Percentiles rank a stretch among this genome's conserved stretches.
phyloP scores from a whole-genome alignment of 768 basidiomycete species.

The Suillus subalutaceus region DNA sequence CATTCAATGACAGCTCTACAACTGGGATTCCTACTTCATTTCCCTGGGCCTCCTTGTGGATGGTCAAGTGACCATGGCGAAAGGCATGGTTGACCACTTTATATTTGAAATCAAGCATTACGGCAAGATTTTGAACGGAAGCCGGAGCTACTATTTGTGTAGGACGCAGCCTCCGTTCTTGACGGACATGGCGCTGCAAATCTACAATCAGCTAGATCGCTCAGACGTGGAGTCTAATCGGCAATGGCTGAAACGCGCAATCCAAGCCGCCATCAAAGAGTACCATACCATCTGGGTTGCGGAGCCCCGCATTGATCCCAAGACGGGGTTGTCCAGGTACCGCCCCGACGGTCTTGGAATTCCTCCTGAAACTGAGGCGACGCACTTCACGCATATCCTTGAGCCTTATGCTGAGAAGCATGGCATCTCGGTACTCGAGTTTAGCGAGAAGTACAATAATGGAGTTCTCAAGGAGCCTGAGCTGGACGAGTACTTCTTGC shows the following conservation, averaged over 20 bases:
- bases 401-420: constrained; percentile 94
- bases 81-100: constrained; percentile 98
- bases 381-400: constrained; percentile 96
- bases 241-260: constrained; percentile 91
- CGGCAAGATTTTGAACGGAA: constrained; percentile 95
- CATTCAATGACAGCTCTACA: constrained; percentile 65
- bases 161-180: constrained; percentile 98
- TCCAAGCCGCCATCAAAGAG: constrained; percentile 97
- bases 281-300: constrained; percentile 98
- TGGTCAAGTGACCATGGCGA: constrained; percentile 91
- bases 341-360: constrained; percentile 94
- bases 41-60: constrained; percentile 93
- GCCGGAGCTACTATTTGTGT: constrained; percentile 92
- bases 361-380: constrained; percentile 97
- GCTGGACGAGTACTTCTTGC: constrained; percentile 96
- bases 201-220: constrained; percentile 94
- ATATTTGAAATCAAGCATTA: constrained; percentile 99
- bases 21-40: constrained; percentile 97
- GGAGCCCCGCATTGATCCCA: constrained; percentile 90
- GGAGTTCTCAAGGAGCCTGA: constrained; percentile 80
- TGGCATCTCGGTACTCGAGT: constrained; percentile 92
- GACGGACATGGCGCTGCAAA: constrained; percentile 97
- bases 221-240: constrained; percentile 78
- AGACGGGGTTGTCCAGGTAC: constrained; percentile 93
- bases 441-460: constrained; percentile 94